These are phyloP conservation scores for Arachis monticola DNA, from an alignment of 331 rosid species.

Conservation along the genomic window DNA sequence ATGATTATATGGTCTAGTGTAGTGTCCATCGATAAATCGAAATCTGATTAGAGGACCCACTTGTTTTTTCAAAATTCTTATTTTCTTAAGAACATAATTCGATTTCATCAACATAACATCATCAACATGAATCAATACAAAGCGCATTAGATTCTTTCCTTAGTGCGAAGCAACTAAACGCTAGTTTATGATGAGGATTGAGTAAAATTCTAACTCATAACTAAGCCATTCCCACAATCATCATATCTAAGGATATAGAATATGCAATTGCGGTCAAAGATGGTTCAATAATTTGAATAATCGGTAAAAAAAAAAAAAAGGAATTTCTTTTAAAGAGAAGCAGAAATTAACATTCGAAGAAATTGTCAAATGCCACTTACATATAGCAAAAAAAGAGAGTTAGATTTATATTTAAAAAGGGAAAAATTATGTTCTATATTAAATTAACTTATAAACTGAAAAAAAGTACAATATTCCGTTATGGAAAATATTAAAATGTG, in stretches of 20 bases:
- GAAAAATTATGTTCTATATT: too few species aligned
- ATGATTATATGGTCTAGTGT: neutral
- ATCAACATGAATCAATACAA: slow-evolving; percentile 1
- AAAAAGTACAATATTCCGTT: too few species aligned
- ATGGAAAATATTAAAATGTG: too few species aligned
- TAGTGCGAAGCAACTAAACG: neutral
- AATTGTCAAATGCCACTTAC: too few species aligned
- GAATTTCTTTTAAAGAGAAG: too few species aligned
- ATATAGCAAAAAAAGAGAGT: too few species aligned
- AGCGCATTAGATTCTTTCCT: slow-evolving; percentile 20
- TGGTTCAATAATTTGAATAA: too few species aligned
- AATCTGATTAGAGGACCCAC: neutral
- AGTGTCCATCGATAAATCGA: neutral
- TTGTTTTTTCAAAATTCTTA: neutral
- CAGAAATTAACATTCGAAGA: too few species aligned
- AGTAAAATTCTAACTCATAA: neutral
- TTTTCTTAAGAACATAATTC: neutral
- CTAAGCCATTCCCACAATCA: too few species aligned
- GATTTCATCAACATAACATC: neutral
- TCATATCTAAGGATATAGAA: neutral
- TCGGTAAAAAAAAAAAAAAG: neutral
- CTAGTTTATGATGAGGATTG: neutral
- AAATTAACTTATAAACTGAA: too few species aligned
- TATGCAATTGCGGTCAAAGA: neutral
- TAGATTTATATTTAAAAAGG: too few species aligned